phyloP scores from a whole-genome alignment of 2,329 filamentous ascomycete species.

The Venturia effusa region DNA sequence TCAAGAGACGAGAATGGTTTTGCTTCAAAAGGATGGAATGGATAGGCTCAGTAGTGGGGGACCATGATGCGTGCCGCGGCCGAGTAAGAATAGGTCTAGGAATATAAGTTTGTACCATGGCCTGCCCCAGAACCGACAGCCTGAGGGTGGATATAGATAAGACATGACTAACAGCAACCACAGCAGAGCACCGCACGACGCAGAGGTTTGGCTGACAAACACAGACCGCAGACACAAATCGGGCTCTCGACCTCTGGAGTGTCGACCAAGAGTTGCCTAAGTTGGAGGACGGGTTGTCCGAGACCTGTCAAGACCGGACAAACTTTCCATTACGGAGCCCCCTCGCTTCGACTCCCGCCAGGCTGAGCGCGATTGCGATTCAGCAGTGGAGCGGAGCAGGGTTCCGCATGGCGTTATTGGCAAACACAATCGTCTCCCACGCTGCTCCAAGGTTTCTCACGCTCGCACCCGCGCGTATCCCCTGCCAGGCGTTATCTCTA shows the following conservation, averaged over 20 bases:
- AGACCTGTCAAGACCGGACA: no score
- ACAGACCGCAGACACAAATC: background rate
- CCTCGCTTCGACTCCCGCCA: background rate
- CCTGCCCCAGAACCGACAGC: background rate
- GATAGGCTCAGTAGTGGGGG: background rate
- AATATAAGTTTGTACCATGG: background rate
- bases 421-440: constrained; percentile 3
- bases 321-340: no score
- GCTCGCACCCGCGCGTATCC: background rate
- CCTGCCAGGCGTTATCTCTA: background rate
- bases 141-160: background rate
- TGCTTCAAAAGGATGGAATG: background rate
- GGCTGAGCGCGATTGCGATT: background rate
- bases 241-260: no score
- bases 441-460: background rate
- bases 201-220: background rate
- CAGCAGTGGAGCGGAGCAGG: background rate
- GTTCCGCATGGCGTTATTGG: background rate
- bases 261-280: no score
- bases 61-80: background rate
- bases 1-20: background rate
- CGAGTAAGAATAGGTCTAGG: background rate
- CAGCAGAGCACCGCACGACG: background rate
- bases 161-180: background rate
- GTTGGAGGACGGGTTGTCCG: no score